phyloP scores from a whole-genome alignment of 495 filamentous ascomycete genomes.

The Trypethelium eluteriae region DNA sequence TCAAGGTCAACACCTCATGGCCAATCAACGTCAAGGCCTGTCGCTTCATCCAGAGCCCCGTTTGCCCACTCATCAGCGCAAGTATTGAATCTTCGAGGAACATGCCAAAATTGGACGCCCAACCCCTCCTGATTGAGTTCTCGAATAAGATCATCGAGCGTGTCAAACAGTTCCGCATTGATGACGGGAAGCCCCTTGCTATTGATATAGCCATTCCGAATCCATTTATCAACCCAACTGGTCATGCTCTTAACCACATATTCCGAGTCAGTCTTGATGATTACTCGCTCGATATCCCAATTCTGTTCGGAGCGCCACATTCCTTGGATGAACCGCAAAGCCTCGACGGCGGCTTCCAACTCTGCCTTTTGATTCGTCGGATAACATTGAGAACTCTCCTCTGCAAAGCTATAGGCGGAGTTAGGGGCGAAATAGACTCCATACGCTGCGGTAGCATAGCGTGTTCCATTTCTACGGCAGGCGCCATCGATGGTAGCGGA shows the following conservation, averaged over 20 bases:
- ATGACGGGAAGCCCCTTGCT: not conserved
- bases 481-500: slow-evolving; percentile 9
- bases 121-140: slow-evolving; percentile 6
- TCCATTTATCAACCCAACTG: slow-evolving; percentile 11
- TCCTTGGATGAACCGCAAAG: not conserved
- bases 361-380: slow-evolving; percentile 14
- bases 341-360: not conserved
- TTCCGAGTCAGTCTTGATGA: slow-evolving; percentile 18
- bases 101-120: slow-evolving; percentile 14
- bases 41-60: slow-evolving; percentile 4
- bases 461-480: slow-evolving; percentile 7
- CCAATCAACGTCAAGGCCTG: too few species aligned
- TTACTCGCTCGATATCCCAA: not conserved
- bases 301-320: not conserved
- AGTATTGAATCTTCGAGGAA: not conserved
- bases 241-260: slow-evolving; percentile 15
- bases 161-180: not conserved
- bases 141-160: slow-evolving; percentile 11
- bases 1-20: too few species aligned
- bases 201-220: slow-evolving; percentile 3
- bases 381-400: too few species aligned
- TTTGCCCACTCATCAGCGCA: slow-evolving; percentile 11
- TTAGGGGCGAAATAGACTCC: slow-evolving; percentile 13
- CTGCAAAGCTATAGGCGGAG: not conserved
- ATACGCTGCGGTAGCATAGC: not conserved